phyloP scores from a whole-genome alignment of 2,329 filamentous ascomycete genomes.

The Stagonosporopsis rhizophila region DNA sequence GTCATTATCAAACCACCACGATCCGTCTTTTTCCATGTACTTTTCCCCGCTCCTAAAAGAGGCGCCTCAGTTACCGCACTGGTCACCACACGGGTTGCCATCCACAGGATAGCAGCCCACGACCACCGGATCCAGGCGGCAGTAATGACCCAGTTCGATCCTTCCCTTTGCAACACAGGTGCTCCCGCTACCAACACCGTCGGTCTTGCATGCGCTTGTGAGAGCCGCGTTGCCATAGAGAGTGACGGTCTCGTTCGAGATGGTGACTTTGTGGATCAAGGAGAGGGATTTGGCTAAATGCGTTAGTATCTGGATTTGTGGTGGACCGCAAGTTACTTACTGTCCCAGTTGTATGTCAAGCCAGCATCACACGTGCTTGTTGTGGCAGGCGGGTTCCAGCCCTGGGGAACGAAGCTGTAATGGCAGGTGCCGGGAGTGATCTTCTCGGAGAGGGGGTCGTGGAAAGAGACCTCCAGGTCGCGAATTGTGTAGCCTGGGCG shows the following conservation, averaged over 20 bases:
- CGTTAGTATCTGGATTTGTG: neutral
- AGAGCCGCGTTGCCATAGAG: neutral
- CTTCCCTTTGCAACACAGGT: neutral
- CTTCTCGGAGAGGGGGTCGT: slow-evolving; percentile 6
- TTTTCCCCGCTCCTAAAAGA: neutral
- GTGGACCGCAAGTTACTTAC: slow-evolving; percentile 7
- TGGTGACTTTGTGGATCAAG: neutral
- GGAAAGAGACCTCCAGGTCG: slow-evolving; percentile 14
- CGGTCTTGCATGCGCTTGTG: neutral
- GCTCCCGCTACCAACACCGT: neutral
- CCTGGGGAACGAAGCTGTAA: slow-evolving; percentile 26
- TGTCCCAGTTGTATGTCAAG: slow-evolving; percentile 19
- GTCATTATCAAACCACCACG: neutral
- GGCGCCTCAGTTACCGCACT: neutral
- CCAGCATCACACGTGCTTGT: slow-evolving; percentile 14
- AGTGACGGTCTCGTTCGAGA: neutral
- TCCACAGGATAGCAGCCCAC: neutral
- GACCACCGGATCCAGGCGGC: neutral
- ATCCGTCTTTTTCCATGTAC: neutral
- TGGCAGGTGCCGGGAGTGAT: slow-evolving; percentile 10
- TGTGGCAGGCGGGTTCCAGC: slow-evolving; percentile 13
- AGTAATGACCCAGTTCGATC: neutral
- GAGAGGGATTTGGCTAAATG: neutral
- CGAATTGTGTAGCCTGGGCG: slow-evolving; percentile 20
- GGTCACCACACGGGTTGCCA: neutral